Evolutionary conservation across 441 rosid species (phyloP), one percentile per base, ranked within the genome.

Genomic region (Capsella rubella): DNA sequence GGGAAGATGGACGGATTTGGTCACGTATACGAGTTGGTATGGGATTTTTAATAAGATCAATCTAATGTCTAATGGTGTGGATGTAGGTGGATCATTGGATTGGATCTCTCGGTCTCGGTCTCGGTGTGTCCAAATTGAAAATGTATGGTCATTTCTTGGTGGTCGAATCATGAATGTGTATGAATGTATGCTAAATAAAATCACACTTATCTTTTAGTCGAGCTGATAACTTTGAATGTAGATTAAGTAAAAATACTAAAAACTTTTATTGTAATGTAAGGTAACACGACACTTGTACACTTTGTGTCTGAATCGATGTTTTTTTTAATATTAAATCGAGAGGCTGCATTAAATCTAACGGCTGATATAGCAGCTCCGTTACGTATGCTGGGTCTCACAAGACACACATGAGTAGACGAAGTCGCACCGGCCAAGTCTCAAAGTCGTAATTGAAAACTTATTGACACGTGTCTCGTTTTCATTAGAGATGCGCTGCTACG

Each of bases 361-460:
- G 71, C 21, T 64, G 71, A 9, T 18, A 9, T 18, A 63, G n/a
- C 51, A 51, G 9, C 13, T 28, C 21, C 10, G n/a, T 46, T 49
- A 58, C 4, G 58, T 10, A 25, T 8, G 16, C 4, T 35, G 57
- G 57, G 49, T 6, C 67, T 67, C 31, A 59, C 39, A 59, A 18
- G 21, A 59, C 47, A 32, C 35, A 21, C 25, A 21, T 4, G 43
- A 15, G 15, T 32, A 53, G 45, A 63, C 55, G 55, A 72, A 28
- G 59, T 73, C 63, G 77, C 58, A 15, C 59, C 18, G 55, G 71
- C 39, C 60, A 61, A 72, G 76, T 54, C 47, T 35, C 37, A 63
- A 56, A 65, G 60, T 74, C 77, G 52, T 56, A 65, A 35, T 73
- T 61, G 72, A 34, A 47, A 65, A 49, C 67, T 35, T 35, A 52